These are phyloP conservation scores for Spergularia azorica DNA, from an alignment of 179 eudicot genomes.

Conservation along the genomic window DNA sequence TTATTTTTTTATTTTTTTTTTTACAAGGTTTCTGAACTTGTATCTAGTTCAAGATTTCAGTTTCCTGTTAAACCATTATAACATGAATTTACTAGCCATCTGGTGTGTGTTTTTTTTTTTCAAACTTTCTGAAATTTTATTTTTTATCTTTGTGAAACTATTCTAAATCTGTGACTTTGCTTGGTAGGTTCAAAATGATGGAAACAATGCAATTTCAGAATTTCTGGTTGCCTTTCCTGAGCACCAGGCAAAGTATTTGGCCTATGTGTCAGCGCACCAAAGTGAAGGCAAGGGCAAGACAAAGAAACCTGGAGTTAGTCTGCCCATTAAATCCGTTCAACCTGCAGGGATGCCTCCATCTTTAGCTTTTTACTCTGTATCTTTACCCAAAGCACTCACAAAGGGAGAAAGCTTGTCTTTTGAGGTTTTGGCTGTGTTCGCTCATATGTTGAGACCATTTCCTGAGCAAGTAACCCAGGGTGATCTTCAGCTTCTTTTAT, in stretches of 20 bases:
- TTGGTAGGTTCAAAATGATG: conserved; percentile 73
- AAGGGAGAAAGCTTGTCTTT: conserved; percentile 63
- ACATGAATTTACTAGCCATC: not conserved
- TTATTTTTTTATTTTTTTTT: too few relatives aligned
- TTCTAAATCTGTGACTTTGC: conserved; percentile 7
- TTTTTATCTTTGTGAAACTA: not conserved
- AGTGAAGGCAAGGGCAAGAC: conserved; percentile 71
- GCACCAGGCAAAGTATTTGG: conserved; percentile 62
- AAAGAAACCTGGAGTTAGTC: conserved; percentile 44
- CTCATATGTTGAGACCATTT: conserved; percentile 70
- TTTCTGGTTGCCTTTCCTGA: conserved; percentile 69
- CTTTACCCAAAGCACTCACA: conserved; percentile 63
- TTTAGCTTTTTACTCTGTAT: conserved; percentile 56
- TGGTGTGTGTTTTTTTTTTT: too few relatives aligned
- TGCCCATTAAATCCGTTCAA: conserved; percentile 48
- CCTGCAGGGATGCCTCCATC: conserved; percentile 69
- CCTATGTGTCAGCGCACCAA: conserved; percentile 51
- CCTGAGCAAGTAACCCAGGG: conserved; percentile 92
- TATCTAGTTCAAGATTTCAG: not conserved
- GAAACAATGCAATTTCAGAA: conserved; percentile 61
- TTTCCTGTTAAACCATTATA: not conserved
- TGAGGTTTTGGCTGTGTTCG: conserved; percentile 71
- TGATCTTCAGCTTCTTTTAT: conserved; percentile 68
- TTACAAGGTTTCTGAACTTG: not conserved
- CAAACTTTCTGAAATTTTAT: not conserved